These are phyloP conservation scores for Pichia nakasei DNA, from an alignment of 805 yeast species.

Conservation along the genomic window DNA sequence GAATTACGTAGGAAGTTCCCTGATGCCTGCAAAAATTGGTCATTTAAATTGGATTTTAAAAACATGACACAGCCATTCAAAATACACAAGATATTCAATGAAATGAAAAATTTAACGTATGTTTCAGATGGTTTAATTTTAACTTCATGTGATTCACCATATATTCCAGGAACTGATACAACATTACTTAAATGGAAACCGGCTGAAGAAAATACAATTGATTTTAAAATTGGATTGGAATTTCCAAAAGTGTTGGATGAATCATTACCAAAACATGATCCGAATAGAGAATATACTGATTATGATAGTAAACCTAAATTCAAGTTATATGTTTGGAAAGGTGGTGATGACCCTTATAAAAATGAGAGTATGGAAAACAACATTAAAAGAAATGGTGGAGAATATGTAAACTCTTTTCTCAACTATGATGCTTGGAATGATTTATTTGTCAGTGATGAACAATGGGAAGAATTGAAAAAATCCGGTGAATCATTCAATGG, in stretches of 20 bases:
- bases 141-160: conserved; percentile 85
- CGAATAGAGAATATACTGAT: conserved; percentile 63
- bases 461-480: conserved; percentile 70
- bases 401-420: conserved; percentile 25
- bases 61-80: conserved; percentile 80
- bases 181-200: conserved; percentile 95
- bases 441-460: conserved; percentile 53
- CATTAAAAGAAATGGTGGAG: conserved; percentile 24
- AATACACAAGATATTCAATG: conserved; percentile 63
- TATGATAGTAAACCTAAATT: conserved; percentile 74
- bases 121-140: conserved; percentile 90
- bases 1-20: conserved; percentile 62
- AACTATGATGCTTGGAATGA: conserved; percentile 61
- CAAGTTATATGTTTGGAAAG: conserved; percentile 71
- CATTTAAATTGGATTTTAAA: conserved; percentile 80
- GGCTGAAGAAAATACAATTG: conserved; percentile 88
- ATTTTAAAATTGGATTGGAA: conserved; percentile 61
- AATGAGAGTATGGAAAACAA: conserved; percentile 31
- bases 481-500: conserved; percentile 79
- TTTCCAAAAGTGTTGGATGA: conserved; percentile 54
- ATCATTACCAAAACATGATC: conserved; percentile 56
- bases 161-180: conserved; percentile 80
- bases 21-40: conserved; percentile 64
- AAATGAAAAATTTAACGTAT: conserved; percentile 68
- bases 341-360: conserved; percentile 30